phyloP scores from a whole-genome alignment of 495 filamentous ascomycete species.

The Neurospora cerealis region DNA sequence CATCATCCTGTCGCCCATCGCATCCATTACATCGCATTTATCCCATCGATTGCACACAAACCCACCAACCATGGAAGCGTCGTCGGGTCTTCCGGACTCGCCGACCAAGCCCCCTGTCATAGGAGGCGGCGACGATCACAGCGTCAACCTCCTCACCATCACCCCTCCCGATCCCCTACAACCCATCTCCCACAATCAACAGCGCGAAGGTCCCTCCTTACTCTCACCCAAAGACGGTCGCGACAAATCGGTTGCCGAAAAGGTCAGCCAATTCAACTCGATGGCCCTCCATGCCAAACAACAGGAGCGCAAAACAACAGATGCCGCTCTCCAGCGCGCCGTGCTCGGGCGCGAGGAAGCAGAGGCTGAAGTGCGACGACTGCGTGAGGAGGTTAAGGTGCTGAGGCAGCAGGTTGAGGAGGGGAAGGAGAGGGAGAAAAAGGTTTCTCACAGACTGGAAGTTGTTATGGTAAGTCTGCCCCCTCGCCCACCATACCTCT shows the following conservation, averaged over 20 bases:
- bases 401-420: constrained; percentile 55
- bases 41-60: constrained; percentile 3
- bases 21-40: constrained; percentile 11
- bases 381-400: constrained; percentile 45
- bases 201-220: constrained; percentile 29
- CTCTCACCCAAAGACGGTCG: constrained; percentile 35
- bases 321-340: constrained; percentile 68
- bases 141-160: not conserved
- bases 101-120: constrained; percentile 21
- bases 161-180: constrained; percentile 41
- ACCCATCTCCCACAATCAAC: constrained; percentile 67
- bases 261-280: constrained; percentile 75
- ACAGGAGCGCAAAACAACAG: constrained; percentile 48
- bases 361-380: constrained; percentile 53
- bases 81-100: constrained; percentile 17
- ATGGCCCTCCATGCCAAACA: constrained; percentile 53
- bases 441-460: constrained; percentile 68
- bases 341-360: constrained; percentile 80
- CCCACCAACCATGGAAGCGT: constrained; percentile 9
- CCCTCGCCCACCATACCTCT: not conserved
- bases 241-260: constrained; percentile 67
- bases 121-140: not conserved
- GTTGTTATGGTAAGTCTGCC: constrained; percentile 52
- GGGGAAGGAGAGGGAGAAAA: constrained; percentile 61
- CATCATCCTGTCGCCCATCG: not conserved